phyloP scores from a whole-genome alignment of 2,329 filamentous ascomycete genomes.

The Cordyceps sp. region DNA sequence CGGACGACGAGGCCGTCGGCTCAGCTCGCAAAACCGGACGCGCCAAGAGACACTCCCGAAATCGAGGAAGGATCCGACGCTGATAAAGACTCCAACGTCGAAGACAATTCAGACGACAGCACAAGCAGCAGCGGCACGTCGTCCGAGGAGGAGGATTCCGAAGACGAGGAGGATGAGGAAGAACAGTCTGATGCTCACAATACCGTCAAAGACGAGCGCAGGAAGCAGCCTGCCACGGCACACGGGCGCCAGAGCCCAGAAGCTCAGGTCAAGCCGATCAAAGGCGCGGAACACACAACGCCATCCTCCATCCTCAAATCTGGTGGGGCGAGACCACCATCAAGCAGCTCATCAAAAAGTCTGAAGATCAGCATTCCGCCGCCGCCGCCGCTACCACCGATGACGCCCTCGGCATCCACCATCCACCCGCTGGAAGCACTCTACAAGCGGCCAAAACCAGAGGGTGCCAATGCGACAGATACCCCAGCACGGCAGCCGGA shows the following conservation, averaged over 20 bases:
- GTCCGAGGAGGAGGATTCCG: slow-evolving; percentile 12
- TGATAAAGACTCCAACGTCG: too few species aligned
- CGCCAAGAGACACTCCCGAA: too few species aligned
- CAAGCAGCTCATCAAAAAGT: slow-evolving; percentile 24
- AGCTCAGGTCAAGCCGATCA: slow-evolving; percentile 3
- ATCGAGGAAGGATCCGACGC: neutral
- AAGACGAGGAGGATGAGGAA: slow-evolving; percentile 11
- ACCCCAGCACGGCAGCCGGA: slow-evolving; percentile 25
- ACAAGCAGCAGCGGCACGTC: slow-evolving; percentile 23
- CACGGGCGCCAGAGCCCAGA: slow-evolving; percentile 1
- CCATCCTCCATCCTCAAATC: too few species aligned
- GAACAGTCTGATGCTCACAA: slow-evolving; percentile 8
- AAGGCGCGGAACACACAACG: slow-evolving; percentile 6
- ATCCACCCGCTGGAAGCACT: slow-evolving; percentile 83
- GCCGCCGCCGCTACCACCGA: slow-evolving; percentile 22
- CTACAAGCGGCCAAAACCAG: slow-evolving; percentile 56
- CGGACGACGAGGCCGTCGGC: too few species aligned
- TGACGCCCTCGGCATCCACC: too few species aligned
- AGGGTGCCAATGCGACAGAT: slow-evolving; percentile 16
- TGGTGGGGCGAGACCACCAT: slow-evolving; percentile 2
- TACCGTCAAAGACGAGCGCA: slow-evolving; percentile 1
- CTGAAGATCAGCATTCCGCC: slow-evolving; percentile 39
- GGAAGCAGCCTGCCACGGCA: slow-evolving; percentile 4
- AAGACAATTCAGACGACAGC: slow-evolving; percentile 14
- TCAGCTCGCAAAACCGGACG: too few species aligned